Conservation (phyloP, 2,329 filamentous ascomycete genomes). For the Diaporthe sp. region DNA sequence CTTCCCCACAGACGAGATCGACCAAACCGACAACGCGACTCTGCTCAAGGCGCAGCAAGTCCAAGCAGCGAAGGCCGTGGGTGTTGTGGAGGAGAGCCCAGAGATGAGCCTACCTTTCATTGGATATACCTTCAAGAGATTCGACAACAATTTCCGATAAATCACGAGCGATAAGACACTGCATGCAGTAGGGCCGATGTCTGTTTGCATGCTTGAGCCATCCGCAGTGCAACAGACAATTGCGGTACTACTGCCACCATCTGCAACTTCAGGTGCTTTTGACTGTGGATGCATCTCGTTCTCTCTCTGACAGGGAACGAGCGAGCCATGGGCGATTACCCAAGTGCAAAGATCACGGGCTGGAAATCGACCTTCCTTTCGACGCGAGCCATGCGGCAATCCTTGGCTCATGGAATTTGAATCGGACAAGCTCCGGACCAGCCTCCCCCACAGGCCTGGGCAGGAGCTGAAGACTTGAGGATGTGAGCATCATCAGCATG, state of each 20-base stretch:
- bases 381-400: neutral
- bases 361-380: neutral
- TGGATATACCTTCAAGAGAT: conserved; percentile 97
- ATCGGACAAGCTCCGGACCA: conserved; percentile 8
- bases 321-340: neutral
- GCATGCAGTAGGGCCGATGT: neutral
- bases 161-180: neutral
- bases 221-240: neutral
- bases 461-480: conserved; percentile 1
- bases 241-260: neutral
- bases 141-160: conserved; percentile 77
- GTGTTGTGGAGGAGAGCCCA: conserved; percentile 77
- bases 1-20: conserved; percentile 98
- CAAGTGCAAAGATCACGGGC: neutral
- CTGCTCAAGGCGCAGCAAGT: conserved; percentile 85
- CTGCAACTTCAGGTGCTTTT: conserved; percentile 1
- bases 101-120: conserved; percentile 98
- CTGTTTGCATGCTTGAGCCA: neutral
- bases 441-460: conserved; percentile 17
- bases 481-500: conserved; percentile 22
- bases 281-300: conserved; percentile 12
- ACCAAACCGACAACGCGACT: conserved; percentile 93
- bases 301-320: neutral
- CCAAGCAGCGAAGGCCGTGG: conserved; percentile 52
- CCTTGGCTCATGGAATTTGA: neutral